Evolutionary conservation across 2,329 filamentous ascomycete genomes (phyloP).

Genomic region (Septoria linicola): DNA sequence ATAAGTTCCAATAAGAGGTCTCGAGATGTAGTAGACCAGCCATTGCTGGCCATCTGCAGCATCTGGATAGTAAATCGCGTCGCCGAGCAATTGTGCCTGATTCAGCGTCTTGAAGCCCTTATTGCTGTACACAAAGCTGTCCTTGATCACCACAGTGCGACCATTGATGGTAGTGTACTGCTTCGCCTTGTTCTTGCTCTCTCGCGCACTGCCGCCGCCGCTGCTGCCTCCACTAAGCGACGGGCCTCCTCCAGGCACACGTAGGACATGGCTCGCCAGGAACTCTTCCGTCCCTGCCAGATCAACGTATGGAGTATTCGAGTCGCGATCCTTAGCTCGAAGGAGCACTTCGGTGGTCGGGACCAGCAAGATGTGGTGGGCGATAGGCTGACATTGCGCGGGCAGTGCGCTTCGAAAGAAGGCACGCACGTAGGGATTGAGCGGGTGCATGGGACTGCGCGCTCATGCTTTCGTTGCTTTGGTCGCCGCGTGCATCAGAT

Average conservation of each 20-base stretch:
- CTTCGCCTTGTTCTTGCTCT: constrained; percentile 88
- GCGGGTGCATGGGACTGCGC: constrained; percentile 52
- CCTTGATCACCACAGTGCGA: constrained; percentile 89
- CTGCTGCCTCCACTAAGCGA: constrained; percentile 45
- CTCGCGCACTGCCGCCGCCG: constrained; percentile 62
- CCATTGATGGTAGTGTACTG: constrained; percentile 92
- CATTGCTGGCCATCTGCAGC: constrained; percentile 87
- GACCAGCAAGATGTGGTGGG: constrained; percentile 91
- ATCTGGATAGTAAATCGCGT: constrained; percentile 85
- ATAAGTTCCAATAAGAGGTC: constrained; percentile 78
- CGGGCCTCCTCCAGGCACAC: constrained; percentile 62
- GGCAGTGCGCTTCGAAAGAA: constrained; percentile 97
- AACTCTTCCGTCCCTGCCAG: constrained; percentile 90
- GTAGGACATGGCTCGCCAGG: constrained; percentile 91
- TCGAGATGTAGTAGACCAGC: constrained; percentile 94
- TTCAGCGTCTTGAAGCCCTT: constrained; percentile 97
- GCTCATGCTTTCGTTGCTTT: constrained; percentile 11
- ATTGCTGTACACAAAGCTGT: constrained; percentile 89
- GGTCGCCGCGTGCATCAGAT: too few species aligned
- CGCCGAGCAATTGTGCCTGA: constrained; percentile 81
- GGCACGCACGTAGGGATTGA: constrained; percentile 97
- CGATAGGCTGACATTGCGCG: constrained; percentile 84
- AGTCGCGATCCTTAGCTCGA: constrained; percentile 82
- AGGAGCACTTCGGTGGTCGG: constrained; percentile 90
- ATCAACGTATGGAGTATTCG: constrained; percentile 72